These are phyloP conservation scores for Xerocomellus dryophilus DNA, from an alignment of 768 basidiomycete species.

Conservation along the genomic window DNA sequence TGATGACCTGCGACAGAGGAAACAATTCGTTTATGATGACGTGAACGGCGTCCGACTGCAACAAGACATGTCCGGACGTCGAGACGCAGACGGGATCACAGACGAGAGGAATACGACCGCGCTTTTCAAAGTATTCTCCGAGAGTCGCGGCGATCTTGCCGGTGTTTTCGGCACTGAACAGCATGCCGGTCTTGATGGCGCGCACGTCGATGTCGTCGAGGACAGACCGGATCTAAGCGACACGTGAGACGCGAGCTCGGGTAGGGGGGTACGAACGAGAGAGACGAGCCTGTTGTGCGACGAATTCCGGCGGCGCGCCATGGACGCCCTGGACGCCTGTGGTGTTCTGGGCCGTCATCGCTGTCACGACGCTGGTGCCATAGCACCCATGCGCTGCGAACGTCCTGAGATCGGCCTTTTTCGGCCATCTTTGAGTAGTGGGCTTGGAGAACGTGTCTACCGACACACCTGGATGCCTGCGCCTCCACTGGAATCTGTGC, in stretches of 20 bases:
- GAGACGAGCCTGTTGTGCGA: constrained; percentile 64
- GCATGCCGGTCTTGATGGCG: constrained; percentile 90
- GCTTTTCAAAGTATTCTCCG: constrained; percentile 35
- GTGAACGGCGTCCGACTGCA: constrained; percentile 63
- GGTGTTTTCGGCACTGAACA: constrained; percentile 58
- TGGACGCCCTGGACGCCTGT: constrained; percentile 75
- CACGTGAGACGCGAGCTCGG: not conserved
- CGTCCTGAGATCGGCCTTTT: constrained; percentile 84
- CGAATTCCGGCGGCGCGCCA: constrained; percentile 63
- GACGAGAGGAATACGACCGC: constrained; percentile 52
- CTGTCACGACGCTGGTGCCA: constrained; percentile 79
- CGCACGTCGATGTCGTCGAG: constrained; percentile 66
- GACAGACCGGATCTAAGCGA: constrained; percentile 61
- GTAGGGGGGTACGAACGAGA: not conserved
- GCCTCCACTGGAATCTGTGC: constrained; percentile 80
- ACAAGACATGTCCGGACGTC: constrained; percentile 80
- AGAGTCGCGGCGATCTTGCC: constrained; percentile 52
- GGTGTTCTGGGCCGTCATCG: constrained; percentile 88
- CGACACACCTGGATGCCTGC: constrained; percentile 79
- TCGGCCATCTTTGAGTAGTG: not conserved
- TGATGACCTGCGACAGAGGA: constrained; percentile 68
- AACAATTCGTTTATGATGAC: constrained; percentile 61
- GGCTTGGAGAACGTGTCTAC: not conserved
- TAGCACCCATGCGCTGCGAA: constrained; percentile 78
- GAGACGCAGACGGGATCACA: constrained; percentile 92